Percentiles rank a stretch among this genome's conserved stretches.
These are phyloP conservation scores for Peronospora farinosa DNA, from an alignment of 352 stramenopile species.

Conservation along the genomic window DNA sequence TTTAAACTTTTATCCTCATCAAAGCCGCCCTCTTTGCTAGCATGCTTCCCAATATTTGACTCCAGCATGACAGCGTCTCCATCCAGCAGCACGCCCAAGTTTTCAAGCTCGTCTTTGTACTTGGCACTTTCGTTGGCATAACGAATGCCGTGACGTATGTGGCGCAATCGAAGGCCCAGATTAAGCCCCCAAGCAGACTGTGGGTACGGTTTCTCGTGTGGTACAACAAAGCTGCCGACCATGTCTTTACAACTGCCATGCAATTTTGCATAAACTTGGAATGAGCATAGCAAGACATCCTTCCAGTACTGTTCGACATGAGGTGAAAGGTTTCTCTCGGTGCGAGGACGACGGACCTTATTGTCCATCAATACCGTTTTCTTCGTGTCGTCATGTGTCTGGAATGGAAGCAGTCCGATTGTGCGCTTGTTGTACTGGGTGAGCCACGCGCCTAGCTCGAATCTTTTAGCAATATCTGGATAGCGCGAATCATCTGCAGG, in stretches of 20 bases:
- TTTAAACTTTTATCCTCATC: slow-evolving; percentile 10
- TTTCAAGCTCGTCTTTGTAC: slow-evolving; percentile 39
- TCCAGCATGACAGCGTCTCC: slow-evolving; percentile 7
- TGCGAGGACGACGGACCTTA: slow-evolving; percentile 6
- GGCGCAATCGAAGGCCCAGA: slow-evolving; percentile 55
- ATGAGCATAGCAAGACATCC: slow-evolving; percentile 59
- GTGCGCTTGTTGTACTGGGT: slow-evolving; percentile 52
- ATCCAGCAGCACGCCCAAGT: slow-evolving; percentile 29
- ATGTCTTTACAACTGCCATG: slow-evolving; percentile 54
- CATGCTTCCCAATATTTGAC: not conserved
- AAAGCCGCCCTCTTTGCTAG: slow-evolving; percentile 1
- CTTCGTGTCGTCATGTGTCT: slow-evolving; percentile 34
- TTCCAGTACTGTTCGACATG: slow-evolving; percentile 69
- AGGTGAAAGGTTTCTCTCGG: slow-evolving; percentile 26
- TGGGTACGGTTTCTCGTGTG: slow-evolving; percentile 46
- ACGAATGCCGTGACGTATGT: slow-evolving; percentile 58
- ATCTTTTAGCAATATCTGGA: slow-evolving; percentile 75
- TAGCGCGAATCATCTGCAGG: slow-evolving; percentile 70
- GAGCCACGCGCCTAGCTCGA: slow-evolving; percentile 85
- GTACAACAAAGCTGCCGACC: slow-evolving; percentile 53
- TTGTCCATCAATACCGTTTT: slow-evolving; percentile 7
- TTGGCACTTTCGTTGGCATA: slow-evolving; percentile 59
- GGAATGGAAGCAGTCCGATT: slow-evolving; percentile 35
- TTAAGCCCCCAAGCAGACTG: slow-evolving; percentile 62
- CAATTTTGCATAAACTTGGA: slow-evolving; percentile 43